phyloP scores from a whole-genome alignment of 164 flowering plant species.

The Annona cherimola region DNA sequence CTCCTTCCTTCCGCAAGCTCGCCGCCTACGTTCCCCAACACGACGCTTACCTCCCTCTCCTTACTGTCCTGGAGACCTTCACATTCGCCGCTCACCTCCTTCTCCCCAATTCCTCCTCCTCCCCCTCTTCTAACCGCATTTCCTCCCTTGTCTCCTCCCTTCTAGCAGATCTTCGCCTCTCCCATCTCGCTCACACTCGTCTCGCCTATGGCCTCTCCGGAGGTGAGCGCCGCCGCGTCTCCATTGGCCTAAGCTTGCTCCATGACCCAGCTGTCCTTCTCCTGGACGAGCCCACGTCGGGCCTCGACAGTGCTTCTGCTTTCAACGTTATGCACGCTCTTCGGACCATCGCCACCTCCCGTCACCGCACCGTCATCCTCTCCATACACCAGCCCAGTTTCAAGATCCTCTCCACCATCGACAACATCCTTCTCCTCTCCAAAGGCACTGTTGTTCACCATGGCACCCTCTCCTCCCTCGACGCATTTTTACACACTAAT shows the following conservation, averaged over 20 bases:
- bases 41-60: constrained; percentile 65
- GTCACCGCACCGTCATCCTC: constrained; percentile 57
- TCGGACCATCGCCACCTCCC: constrained; percentile 39
- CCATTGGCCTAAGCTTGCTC: constrained; percentile 86
- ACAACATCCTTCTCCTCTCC: constrained; percentile 52
- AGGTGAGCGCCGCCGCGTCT: constrained; percentile 80
- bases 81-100: constrained; percentile 67
- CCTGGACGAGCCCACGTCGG: constrained; percentile 95
- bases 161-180: constrained; percentile 55
- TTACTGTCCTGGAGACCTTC: constrained; percentile 80
- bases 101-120: no score
- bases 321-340: constrained; percentile 68
- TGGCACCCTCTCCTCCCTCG: constrained; percentile 55
- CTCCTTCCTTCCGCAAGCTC: constrained; percentile 62
- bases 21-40: constrained; percentile 90
- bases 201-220: constrained; percentile 67
- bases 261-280: constrained; percentile 78
- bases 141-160: constrained; percentile 36
- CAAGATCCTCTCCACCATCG: constrained; percentile 68
- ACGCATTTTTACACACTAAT: constrained; percentile 35
- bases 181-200: constrained; percentile 49
- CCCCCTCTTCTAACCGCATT: constrained; percentile 19
- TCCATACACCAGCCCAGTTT: constrained; percentile 96
- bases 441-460: constrained; percentile 78
- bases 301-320: constrained; percentile 85